Conservation (phyloP, 2,329 filamentous ascomycete genomes). For the Ophiostoma piceae region DNA sequence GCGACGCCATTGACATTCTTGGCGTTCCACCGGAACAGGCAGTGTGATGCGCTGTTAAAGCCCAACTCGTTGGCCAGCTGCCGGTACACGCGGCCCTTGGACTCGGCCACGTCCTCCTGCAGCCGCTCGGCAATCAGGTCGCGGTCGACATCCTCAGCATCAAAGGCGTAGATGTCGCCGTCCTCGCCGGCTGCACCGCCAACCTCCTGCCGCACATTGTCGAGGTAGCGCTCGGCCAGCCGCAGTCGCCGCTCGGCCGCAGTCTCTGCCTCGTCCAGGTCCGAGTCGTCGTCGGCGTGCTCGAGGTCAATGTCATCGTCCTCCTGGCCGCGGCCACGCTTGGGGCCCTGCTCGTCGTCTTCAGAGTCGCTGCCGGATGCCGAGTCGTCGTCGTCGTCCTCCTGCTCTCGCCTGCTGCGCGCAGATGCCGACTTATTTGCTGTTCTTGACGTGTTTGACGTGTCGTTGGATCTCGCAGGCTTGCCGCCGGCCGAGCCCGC, state of each 20-base stretch:
- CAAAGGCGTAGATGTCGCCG: slow-evolving; percentile 72
- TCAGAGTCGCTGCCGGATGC: slow-evolving; percentile 50
- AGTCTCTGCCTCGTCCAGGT: slow-evolving; percentile 76
- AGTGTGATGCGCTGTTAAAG: slow-evolving; percentile 61
- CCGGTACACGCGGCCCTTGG: slow-evolving; percentile 83
- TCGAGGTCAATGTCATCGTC: slow-evolving; percentile 46
- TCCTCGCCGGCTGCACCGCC: slow-evolving; percentile 32
- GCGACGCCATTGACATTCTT: slow-evolving; percentile 75
- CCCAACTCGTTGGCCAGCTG: slow-evolving; percentile 69
- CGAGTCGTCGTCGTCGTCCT: slow-evolving; percentile 38
- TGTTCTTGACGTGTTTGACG: not conserved
- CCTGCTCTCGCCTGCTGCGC: slow-evolving; percentile 12
- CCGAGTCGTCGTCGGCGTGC: slow-evolving; percentile 39
- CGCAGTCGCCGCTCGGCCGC: slow-evolving; percentile 80
- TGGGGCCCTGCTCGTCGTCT: slow-evolving; percentile 66
- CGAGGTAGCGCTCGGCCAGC: slow-evolving; percentile 86
- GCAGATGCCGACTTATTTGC: slow-evolving; percentile 28
- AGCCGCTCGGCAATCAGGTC: slow-evolving; percentile 87
- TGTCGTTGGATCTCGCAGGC: slow-evolving; percentile 14
- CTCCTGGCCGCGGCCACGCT: slow-evolving; percentile 65
- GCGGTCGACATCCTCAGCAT: slow-evolving; percentile 87
- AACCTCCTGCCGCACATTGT: slow-evolving; percentile 79
- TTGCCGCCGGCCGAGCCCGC: slow-evolving; percentile 8
- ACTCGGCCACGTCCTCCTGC: slow-evolving; percentile 86
- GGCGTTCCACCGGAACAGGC: slow-evolving; percentile 73